Base-by-base conservation (phyloP, 805 yeast genomes). In the Myxozyma nipponensis region DNA sequence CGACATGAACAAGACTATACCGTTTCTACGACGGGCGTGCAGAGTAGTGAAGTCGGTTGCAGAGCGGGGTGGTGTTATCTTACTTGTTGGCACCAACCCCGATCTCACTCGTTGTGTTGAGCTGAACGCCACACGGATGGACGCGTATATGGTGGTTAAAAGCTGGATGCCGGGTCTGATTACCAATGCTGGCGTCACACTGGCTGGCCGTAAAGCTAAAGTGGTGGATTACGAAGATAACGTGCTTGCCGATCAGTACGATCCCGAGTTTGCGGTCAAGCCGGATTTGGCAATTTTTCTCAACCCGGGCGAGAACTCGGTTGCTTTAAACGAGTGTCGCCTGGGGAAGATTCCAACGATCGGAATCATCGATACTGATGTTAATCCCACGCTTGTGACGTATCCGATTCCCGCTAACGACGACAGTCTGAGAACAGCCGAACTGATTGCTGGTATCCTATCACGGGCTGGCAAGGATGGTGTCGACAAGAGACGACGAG, bases 351-450 rank as follows among this genome's bases (percentile, higher is more conserved):
- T 93, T 28, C 98, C 98, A 51, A 89, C 97, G 0, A 81, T 93
- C 61, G 98, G 96, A 25, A 77, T 93, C 50, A 81, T 93, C 56
- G 98, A 93, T 70, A 90, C 98, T 21, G 91, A 93, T 69, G 82
- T 85, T 66, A 96, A 93, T 65, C 95, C 97, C 6, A 78, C 86
- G 15, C 71, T 84, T 60, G 86, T 91, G 47, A 88, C 96, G 1
- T 93, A 93, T 65, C 95, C 98, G 45, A 86, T 93, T 59, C 98
- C 98, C 17, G 95, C 95, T 56, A 93, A 93, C 66, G 98, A 93
- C 67, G 97, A 90, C 66, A 84, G 95, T 5, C 71, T 81, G 51
- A 79, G 98, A 67, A 78, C 95, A 5, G 81, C 84, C 7, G 83
- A 86, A 57, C 73, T 93, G 58, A 77, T 93, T 60, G 72, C 81